Conservation (phyloP, 2,329 filamentous ascomycete genomes). For the Orbilia oligospora region DNA sequence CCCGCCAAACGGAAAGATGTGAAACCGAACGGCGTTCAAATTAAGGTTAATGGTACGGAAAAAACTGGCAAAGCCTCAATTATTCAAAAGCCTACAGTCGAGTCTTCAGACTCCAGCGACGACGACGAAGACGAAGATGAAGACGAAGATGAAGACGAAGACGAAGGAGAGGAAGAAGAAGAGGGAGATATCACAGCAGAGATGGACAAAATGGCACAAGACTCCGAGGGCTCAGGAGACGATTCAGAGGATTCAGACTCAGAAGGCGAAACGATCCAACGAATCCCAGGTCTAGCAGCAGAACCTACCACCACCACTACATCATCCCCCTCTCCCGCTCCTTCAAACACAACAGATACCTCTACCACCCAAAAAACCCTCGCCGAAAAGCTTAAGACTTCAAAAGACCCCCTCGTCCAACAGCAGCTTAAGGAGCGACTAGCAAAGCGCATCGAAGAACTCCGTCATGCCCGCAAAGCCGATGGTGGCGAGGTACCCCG, state of each 20-base stretch:
- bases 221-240: slow-evolving; percentile 30
- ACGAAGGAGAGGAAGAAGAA: neutral
- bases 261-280: slow-evolving; percentile 39
- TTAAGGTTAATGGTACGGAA: slow-evolving; percentile 53
- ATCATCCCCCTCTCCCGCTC: slow-evolving; percentile 71
- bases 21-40: slow-evolving; percentile 46
- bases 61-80: slow-evolving; percentile 46
- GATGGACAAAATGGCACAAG: slow-evolving; percentile 24
- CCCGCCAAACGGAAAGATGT: slow-evolving; percentile 58
- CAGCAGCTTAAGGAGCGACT: slow-evolving; percentile 78
- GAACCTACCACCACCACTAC: slow-evolving; percentile 50
- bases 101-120: slow-evolving; percentile 12
- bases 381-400: slow-evolving; percentile 69
- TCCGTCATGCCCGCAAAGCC: slow-evolving; percentile 88
- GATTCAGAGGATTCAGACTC: slow-evolving; percentile 42
- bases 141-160: slow-evolving; percentile 1
- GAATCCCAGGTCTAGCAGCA: slow-evolving; percentile 50
- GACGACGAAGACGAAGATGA: slow-evolving; percentile 3
- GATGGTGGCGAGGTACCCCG: slow-evolving; percentile 85
- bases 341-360: slow-evolving; percentile 76
- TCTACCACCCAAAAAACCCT: slow-evolving; percentile 77
- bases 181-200: slow-evolving; percentile 6
- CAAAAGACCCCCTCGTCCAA: slow-evolving; percentile 72
- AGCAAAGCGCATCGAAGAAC: slow-evolving; percentile 84
- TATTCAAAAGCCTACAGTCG: slow-evolving; percentile 35